These are phyloP conservation scores for Ogataea sp. DNA, from an alignment of 805 yeast species.

Conservation along the genomic window DNA sequence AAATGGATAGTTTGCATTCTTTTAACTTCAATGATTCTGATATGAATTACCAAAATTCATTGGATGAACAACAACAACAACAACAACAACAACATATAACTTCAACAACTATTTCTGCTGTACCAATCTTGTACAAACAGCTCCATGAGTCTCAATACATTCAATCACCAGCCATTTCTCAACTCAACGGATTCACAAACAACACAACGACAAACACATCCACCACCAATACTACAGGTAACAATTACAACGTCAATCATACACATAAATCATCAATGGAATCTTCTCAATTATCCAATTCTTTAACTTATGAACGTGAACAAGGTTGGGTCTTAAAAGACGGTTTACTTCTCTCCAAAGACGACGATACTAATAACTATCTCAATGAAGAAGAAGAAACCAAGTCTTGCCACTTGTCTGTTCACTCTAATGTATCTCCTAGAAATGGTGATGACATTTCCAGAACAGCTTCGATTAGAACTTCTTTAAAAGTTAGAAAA, in stretches of 20 bases:
- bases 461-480: constrained; percentile 1
- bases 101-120: neutral
- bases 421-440: neutral
- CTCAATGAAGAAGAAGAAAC: neutral
- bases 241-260: neutral
- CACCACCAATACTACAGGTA: neutral
- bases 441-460: neutral
- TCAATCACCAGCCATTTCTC: neutral
- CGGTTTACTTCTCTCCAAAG: neutral
- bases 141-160: neutral
- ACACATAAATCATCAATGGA: neutral
- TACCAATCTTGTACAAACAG: neutral
- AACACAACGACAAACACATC: too few species aligned
- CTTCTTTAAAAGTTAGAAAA: too few species aligned
- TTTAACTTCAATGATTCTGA: neutral
- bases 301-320: neutral
- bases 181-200: neutral
- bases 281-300: neutral
- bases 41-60: neutral
- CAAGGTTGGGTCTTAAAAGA: constrained; percentile 1
- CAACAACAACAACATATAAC: neutral
- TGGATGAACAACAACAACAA: neutral
- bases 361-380: neutral
- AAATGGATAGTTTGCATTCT: neutral
- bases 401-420: too few species aligned